Percentiles rank a stretch among this genome's conserved stretches.
These are phyloP conservation scores for Patellaria atrata DNA, from an alignment of 495 filamentous ascomycete genomes.

Conservation along the genomic window DNA sequence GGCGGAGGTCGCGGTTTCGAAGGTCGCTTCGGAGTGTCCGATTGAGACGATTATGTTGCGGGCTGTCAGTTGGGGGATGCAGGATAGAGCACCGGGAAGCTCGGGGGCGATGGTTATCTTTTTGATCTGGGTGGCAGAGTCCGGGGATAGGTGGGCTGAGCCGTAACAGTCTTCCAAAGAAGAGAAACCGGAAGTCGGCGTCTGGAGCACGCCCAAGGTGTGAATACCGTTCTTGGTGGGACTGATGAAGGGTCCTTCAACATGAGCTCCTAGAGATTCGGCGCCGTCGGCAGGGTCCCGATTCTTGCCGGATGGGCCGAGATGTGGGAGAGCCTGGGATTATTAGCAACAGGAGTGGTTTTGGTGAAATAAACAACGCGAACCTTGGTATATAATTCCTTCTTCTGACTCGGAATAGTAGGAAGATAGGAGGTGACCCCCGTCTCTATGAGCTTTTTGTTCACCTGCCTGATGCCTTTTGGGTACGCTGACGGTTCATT, in stretches of 20 bases:
- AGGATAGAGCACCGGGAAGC: slow-evolving; percentile 42
- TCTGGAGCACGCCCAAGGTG: slow-evolving; percentile 47
- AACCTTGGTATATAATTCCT: slow-evolving; percentile 54
- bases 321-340: slow-evolving; percentile 48
- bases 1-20: slow-evolving; percentile 53
- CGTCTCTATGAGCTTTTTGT: slow-evolving; percentile 51
- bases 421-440: slow-evolving; percentile 78
- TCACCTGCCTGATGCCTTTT: slow-evolving; percentile 49
- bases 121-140: slow-evolving; percentile 36
- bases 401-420: slow-evolving; percentile 53
- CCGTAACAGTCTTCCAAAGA: slow-evolving; percentile 60
- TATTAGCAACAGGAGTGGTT: slow-evolving; percentile 2
- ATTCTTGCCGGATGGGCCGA: slow-evolving; percentile 48
- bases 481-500: slow-evolving; percentile 49
- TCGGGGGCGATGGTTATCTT: slow-evolving; percentile 77
- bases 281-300: slow-evolving; percentile 47
- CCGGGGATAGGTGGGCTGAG: slow-evolving; percentile 36
- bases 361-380: slow-evolving; percentile 2
- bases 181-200: slow-evolving; percentile 33
- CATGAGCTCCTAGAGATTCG: slow-evolving; percentile 71
- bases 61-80: slow-evolving; percentile 45
- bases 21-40: slow-evolving; percentile 71
- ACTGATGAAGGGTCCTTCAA: slow-evolving; percentile 71
- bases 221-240: slow-evolving; percentile 59
- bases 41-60: slow-evolving; percentile 57